Evolutionary conservation across 2,329 filamentous ascomycete species (phyloP).

Genomic region (Sporothrix phasma): DNA sequence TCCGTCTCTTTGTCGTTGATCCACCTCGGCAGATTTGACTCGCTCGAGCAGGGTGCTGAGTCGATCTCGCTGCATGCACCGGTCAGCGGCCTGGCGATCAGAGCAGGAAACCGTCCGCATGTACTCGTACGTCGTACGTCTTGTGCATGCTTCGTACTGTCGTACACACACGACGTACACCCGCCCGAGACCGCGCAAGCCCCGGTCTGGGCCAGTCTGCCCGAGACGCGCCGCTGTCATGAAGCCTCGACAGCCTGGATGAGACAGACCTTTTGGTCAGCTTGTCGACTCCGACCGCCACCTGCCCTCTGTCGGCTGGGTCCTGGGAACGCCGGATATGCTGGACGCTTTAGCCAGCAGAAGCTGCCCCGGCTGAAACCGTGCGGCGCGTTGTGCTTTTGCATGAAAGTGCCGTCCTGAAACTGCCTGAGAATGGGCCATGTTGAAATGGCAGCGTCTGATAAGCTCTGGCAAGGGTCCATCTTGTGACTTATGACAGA

Average conservation of each 20-base stretch:
- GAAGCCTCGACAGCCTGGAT: neutral
- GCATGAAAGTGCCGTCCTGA: slow-evolving; percentile 1
- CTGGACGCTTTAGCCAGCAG: neutral
- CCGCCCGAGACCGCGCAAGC: no score
- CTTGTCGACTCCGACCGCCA: neutral
- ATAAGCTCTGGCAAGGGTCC: neutral
- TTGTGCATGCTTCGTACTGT: no score
- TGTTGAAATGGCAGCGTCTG: neutral
- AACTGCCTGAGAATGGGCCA: slow-evolving; percentile 2
- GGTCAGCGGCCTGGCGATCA: neutral
- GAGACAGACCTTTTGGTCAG: neutral
- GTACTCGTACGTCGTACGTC: no score
- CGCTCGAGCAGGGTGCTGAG: neutral
- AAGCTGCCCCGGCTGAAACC: neutral
- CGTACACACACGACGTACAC: no score
- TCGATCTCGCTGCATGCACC: neutral
- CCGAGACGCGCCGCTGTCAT: neutral
- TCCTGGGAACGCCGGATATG: neutral
- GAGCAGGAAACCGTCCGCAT: neutral
- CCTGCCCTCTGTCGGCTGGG: no score
- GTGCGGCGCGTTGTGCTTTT: neutral
- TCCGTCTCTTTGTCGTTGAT: neutral
- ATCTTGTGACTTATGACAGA: no score
- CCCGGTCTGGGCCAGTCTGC: no score
- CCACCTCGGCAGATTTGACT: neutral